Evolutionary conservation across 768 basidiomycete species (phyloP), one percentile per base, ranked within the genome.

Genomic region (Pleurotus tuber-regium): DNA sequence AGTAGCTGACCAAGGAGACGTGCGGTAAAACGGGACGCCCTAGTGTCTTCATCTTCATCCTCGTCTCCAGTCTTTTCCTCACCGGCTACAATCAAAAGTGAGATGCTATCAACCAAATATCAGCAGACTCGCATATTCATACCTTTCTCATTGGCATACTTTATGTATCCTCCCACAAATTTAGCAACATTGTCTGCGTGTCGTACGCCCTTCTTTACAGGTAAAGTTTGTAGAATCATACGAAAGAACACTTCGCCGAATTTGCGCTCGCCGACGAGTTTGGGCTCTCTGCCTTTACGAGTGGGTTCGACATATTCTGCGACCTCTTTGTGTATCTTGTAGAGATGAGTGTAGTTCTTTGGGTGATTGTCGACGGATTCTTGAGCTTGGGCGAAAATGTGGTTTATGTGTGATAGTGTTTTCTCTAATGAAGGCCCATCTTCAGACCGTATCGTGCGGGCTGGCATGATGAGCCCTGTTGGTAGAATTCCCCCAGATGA

Each of bases 331-430:
- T 95, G 92, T 35, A 95, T 67, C 65, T 92, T 92, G 73, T 90
- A 76, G 2, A 97, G 78, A 0, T 84, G 82, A 35, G 92, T 85
- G 44, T 86, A 73, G 68, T 97, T 96, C 75, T 97, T 97, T 55
- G 86, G 84, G 66, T 98, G 94, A 64, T 91, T 93, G 7, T 89
- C 83, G 11, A 75, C 66, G 0, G 86, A 82, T 5, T 64, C 70
- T 64, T 94, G 91, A 0, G 76, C 88, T 68, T 96, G 89, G 24
- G 88, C 82, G 55, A 95, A 90, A 38, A 93, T 89, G 28, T 77
- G 81, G 16, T 81, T 78, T 16, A 89, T 59, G 11, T 64, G 61
- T 2, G 58, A 12, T 11, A 48, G 46, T 3, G 23, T 16, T 9
- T 48, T 28, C n/a, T 31, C 21, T n/a, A 31, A 11, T 7, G 31